Base-by-base conservation (phyloP, 1,139 yeast genomes). In the Candida pseudoviswanathii region DNA sequence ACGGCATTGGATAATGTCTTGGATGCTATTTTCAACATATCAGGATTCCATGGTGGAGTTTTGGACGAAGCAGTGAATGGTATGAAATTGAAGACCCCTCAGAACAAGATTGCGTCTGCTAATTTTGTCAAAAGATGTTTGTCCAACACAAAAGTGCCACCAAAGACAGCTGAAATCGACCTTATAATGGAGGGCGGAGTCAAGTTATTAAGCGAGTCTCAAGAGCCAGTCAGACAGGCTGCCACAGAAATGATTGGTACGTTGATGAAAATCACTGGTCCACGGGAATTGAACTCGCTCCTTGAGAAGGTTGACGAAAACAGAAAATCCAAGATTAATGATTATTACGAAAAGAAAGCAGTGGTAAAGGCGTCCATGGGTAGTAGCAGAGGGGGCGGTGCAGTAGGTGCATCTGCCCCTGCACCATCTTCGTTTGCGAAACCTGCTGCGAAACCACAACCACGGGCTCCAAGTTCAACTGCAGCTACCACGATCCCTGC, bases 181-280 rank as follows among this genome's bases (percentile, higher is more conserved):
- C 61, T 64, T 7, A 82, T 87, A 9, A 80, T 84, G 74, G 80
- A 72, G 1, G 65, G 69, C 1, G 81, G 82, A 2, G 75, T 79
- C 6, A 87, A 86, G 60, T 71, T 89, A 21, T 78, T 91, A 37
- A 75, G 81, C 47, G 99, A 94, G 56, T 85, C 96, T 0, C 90
- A 87, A 62, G 96, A 90, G 51, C 90, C 95, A 1, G 86, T 90
- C 1, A 81, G 99, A 62, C 82, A 85, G 49, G 84, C 86, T 1
- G 87, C 94, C 0, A 86, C 92, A 37, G 91, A 86, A 60, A 76
- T 86, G 60, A 79, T 91, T 43, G 98, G 97, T 4, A 84, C 88
- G 0, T 68, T 92, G 51, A 86, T 89, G 88, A 89, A 89, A 65
- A 79, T 91, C 16, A 78, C 84, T 5, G 97, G 97, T 0, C 88